Evolutionary conservation across 805 yeast genomes (phyloP).

Genomic region (Jamesozyma hellenica): DNA sequence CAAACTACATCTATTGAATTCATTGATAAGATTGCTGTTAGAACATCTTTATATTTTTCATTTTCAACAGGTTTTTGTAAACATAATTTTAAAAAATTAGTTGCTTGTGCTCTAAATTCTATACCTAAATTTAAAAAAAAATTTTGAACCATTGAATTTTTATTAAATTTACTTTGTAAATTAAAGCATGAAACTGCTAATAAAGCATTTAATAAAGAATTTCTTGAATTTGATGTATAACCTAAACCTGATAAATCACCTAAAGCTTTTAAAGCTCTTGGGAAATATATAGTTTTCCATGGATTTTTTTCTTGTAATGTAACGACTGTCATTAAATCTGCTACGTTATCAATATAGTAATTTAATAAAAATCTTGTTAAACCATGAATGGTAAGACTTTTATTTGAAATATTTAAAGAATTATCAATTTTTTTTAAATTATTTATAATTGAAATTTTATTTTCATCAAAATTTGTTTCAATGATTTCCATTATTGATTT

Average conservation of each 20-base stretch:
- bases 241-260: constrained; percentile 75
- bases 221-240: constrained; percentile 61
- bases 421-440: constrained; percentile 7
- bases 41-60: constrained; percentile 73
- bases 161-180: constrained; percentile 59
- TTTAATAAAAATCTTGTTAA: constrained; percentile 61
- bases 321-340: constrained; percentile 67
- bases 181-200: constrained; percentile 77
- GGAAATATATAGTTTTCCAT: constrained; percentile 81
- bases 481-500: constrained; percentile 15
- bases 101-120: constrained; percentile 65
- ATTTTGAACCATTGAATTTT: constrained; percentile 57
- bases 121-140: constrained; percentile 65
- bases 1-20: constrained; percentile 80
- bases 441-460: constrained; percentile 6
- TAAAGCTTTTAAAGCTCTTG: constrained; percentile 69
- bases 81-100: constrained; percentile 53
- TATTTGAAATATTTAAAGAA: constrained; percentile 40
- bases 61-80: constrained; percentile 39
- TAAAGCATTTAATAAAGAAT: constrained; percentile 67
- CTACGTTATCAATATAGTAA: constrained; percentile 65
- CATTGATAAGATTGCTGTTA: constrained; percentile 78
- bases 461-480: constrained; percentile 13
- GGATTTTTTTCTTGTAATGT: constrained; percentile 61
- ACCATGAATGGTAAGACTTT: constrained; percentile 57